phyloP scores from a whole-genome alignment of 768 basidiomycete species.

The Strobilomyces dryophilus region DNA sequence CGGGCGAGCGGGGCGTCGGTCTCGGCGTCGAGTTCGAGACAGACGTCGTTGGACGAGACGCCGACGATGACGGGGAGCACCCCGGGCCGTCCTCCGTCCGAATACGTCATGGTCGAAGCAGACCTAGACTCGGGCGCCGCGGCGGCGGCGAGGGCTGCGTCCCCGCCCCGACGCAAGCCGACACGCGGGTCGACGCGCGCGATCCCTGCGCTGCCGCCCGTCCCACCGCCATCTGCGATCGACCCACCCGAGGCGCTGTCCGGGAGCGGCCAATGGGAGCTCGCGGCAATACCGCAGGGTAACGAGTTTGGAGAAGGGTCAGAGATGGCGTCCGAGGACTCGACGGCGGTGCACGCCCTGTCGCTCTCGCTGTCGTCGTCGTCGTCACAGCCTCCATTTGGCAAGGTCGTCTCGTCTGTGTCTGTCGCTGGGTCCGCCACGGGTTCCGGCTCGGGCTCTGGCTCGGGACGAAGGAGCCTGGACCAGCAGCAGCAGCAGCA shows the following conservation, averaged over 20 bases:
- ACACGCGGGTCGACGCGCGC: slow-evolving; percentile 23
- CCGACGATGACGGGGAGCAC: slow-evolving; percentile 1
- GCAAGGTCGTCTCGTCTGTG: slow-evolving; percentile 10
- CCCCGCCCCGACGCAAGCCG: slow-evolving; percentile 40
- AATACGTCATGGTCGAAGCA: slow-evolving; percentile 65
- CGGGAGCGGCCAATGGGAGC: slow-evolving; percentile 57
- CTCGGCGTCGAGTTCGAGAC: slow-evolving; percentile 34
- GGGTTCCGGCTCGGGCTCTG: too few species aligned
- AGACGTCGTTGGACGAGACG: slow-evolving; percentile 33
- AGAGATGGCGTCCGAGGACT: slow-evolving; percentile 54
- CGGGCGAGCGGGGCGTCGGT: slow-evolving; percentile 35
- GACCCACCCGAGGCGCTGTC: slow-evolving; percentile 33
- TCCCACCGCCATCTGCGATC: slow-evolving; percentile 37
- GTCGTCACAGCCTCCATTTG: background rate
- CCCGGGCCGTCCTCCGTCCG: slow-evolving; percentile 35
- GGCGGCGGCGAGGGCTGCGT: slow-evolving; percentile 10
- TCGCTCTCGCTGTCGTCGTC: slow-evolving; percentile 14
- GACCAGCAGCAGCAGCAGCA: slow-evolving; percentile 29
- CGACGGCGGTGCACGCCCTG: slow-evolving; percentile 33
- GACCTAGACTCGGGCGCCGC: slow-evolving; percentile 33
- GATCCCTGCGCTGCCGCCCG: slow-evolving; percentile 27
- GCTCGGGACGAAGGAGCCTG: slow-evolving; percentile 5
- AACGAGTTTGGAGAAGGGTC: slow-evolving; percentile 45
- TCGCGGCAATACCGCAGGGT: slow-evolving; percentile 55
- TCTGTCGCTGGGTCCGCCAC: background rate